A percentile compares a stretch with the other conserved stretches of the same genome.
These are phyloP conservation scores for Cucumis variabilis DNA, from an alignment of 331 rosid genomes.

Conservation along the genomic window DNA sequence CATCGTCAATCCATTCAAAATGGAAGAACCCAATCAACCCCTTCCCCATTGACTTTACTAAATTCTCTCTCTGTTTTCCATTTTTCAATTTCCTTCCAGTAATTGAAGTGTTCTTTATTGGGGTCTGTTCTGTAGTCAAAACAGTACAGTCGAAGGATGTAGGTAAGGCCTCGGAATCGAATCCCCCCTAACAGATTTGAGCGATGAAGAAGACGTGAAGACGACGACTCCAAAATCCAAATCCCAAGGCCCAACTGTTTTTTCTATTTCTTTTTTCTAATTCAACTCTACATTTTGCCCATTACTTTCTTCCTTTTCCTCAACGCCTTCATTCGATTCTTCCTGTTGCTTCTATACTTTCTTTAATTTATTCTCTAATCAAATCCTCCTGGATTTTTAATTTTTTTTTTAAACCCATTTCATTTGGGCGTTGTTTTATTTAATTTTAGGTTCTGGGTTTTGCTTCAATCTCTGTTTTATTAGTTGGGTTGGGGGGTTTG, in stretches of 20 bases:
- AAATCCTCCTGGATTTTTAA: background rate
- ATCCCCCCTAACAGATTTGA: background rate
- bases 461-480: background rate
- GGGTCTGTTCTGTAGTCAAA: background rate
- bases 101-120: background rate
- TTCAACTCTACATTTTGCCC: background rate
- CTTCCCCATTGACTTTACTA: background rate
- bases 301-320: background rate
- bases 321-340: constrained; percentile 5
- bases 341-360: background rate
- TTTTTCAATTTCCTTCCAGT: background rate
- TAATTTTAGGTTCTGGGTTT: constrained; percentile 1
- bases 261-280: background rate
- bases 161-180: background rate
- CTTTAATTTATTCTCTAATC: background rate
- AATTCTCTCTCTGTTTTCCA: background rate
- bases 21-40: background rate
- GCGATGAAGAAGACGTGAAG: constrained; percentile 12
- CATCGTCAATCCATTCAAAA: background rate
- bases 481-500: background rate
- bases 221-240: background rate
- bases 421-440: background rate
- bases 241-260: background rate
- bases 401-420: background rate
- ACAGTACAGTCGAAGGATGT: constrained; percentile 23